Conservation (phyloP, 495 filamentous ascomycete genomes). For the Penicillium chermesinum region DNA sequence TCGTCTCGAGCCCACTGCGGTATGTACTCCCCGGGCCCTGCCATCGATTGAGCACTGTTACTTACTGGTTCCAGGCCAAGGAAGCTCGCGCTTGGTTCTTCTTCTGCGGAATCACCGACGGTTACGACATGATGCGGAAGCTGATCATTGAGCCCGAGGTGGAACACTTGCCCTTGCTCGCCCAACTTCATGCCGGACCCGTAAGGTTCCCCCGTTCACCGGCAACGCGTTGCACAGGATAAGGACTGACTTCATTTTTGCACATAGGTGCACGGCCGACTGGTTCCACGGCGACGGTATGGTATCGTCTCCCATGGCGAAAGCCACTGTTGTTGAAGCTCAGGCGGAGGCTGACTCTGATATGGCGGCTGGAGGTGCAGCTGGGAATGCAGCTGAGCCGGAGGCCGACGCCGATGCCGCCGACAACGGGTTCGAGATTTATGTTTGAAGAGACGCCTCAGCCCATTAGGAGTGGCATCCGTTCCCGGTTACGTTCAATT, state of each 20-base stretch:
- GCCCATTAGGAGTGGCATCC: no score
- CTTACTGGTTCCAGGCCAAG: slow-evolving; percentile 6
- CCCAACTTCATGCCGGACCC: slow-evolving; percentile 40
- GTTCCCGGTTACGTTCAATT: no score
- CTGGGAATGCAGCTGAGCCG: no score
- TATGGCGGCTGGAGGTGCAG: not conserved
- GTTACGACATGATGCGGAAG: slow-evolving; percentile 28
- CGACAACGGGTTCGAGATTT: not conserved
- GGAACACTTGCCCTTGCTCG: slow-evolving; percentile 17
- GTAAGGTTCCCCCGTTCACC: slow-evolving; percentile 29
- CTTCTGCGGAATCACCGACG: slow-evolving; percentile 40
- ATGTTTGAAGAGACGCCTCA: no score
- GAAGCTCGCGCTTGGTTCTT: slow-evolving; percentile 26
- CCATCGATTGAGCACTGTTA: slow-evolving; percentile 1
- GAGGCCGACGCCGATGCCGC: not conserved
- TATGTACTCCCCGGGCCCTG: not conserved
- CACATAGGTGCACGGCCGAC: not conserved
- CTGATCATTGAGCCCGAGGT: not conserved
- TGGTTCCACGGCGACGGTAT: not conserved
- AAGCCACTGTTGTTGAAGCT: not conserved
- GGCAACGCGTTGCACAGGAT: no score
- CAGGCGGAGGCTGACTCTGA: not conserved
- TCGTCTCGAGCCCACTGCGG: not conserved
- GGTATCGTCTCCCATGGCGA: not conserved
- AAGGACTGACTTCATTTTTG: no score